Percentiles rank a stretch among this genome's conserved stretches.
phyloP scores from a whole-genome alignment of 352 stramenopile species.

The Pythium oligandrum region DNA sequence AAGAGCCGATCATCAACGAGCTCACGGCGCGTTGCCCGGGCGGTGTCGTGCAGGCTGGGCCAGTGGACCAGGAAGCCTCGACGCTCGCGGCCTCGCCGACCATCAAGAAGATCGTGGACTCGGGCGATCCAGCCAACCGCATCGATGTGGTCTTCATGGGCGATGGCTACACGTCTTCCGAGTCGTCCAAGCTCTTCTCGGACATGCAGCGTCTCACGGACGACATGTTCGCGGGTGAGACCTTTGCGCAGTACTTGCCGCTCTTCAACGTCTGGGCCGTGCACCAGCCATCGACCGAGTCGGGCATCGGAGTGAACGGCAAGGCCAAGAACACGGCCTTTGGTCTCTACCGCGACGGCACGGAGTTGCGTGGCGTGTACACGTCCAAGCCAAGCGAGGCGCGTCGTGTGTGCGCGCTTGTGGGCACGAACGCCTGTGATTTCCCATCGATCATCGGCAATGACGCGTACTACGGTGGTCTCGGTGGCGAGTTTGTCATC shows the following conservation, averaged over 20 bases:
- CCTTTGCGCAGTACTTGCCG: constrained; percentile 23
- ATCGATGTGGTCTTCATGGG: constrained; percentile 46
- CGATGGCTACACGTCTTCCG: constrained; percentile 31
- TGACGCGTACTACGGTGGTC: constrained; percentile 30
- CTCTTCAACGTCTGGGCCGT: constrained; percentile 29
- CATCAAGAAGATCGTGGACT: constrained; percentile 28
- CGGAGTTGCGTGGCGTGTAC: constrained; percentile 18
- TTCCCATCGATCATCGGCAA: constrained; percentile 35
- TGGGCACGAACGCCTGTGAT: constrained; percentile 18
- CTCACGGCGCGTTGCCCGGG: constrained; percentile 1
- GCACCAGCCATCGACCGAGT: constrained; percentile 16
- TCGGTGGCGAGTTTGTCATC: constrained; percentile 39
- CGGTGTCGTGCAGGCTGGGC: constrained; percentile 4
- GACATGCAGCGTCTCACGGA: constrained; percentile 30
- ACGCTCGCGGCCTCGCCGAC: constrained; percentile 1
- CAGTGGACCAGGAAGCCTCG: not conserved
- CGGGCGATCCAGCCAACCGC: constrained; percentile 28
- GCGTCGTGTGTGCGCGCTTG: constrained; percentile 5
- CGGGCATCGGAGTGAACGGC: constrained; percentile 9
- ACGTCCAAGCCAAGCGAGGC: constrained; percentile 5
- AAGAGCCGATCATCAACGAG: too few species aligned
- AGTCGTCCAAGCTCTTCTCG: constrained; percentile 23
- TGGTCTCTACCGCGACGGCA: constrained; percentile 18
- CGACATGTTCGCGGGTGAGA: constrained; percentile 33
- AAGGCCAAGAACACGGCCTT: constrained; percentile 19